Conservation (phyloP, 2,329 filamentous ascomycete species). For the Cladosporium sp. region DNA sequence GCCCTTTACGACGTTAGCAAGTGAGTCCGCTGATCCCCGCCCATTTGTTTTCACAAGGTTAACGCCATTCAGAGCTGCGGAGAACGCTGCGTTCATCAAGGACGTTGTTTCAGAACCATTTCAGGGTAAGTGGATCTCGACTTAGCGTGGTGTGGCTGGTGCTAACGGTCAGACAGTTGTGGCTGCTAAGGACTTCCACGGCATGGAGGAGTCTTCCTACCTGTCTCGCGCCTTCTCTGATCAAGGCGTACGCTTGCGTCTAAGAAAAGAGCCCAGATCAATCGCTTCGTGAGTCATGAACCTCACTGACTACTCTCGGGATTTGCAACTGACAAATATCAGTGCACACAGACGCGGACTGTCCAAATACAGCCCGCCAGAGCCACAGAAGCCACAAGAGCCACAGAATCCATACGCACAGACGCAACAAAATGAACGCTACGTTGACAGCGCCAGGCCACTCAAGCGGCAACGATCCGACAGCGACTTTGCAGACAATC, state of each 20-base stretch:
- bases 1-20: slow-evolving; percentile 63
- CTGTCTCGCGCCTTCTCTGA: slow-evolving; percentile 80
- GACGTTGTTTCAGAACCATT: slow-evolving; percentile 61
- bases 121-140: slow-evolving; percentile 47
- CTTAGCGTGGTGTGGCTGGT: slow-evolving; percentile 1
- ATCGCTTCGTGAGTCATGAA: slow-evolving; percentile 10
- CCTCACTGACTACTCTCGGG: background rate
- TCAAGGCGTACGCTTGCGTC: slow-evolving; percentile 75
- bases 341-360: slow-evolving; percentile 5
- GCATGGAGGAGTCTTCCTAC: slow-evolving; percentile 76
- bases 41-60: slow-evolving; percentile 11
- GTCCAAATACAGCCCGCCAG: slow-evolving; percentile 14
- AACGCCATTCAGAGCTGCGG: slow-evolving; percentile 9
- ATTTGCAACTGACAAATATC: background rate
- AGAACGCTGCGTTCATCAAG: slow-evolving; percentile 14
- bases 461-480: slow-evolving; percentile 24
- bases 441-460: slow-evolving; percentile 17
- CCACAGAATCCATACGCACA: slow-evolving; percentile 11
- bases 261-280: slow-evolving; percentile 73
- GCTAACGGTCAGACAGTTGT: slow-evolving; percentile 28
- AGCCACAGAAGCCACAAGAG: slow-evolving; percentile 18
- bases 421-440: slow-evolving; percentile 12
- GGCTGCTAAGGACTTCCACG: slow-evolving; percentile 65
- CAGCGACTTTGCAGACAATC: slow-evolving; percentile 20
- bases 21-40: slow-evolving; percentile 34